These are phyloP conservation scores for Didymellaceae sp. DNA, from an alignment of 2,329 filamentous ascomycete species.

Conservation along the genomic window DNA sequence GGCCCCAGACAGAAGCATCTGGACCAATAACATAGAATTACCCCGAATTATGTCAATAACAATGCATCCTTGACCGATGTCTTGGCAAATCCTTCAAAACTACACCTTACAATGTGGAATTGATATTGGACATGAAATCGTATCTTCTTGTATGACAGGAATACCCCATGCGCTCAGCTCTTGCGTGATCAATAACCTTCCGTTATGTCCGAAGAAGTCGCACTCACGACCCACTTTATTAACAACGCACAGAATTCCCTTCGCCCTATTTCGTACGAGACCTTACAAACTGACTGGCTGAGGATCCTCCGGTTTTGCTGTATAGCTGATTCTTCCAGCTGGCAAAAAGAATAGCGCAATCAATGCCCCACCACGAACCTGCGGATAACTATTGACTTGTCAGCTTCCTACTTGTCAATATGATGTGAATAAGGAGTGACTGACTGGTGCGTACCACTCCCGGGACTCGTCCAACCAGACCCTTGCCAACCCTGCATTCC, in stretches of 20 bases:
- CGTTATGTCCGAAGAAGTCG: too few species aligned
- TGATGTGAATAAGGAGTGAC: slow-evolving; percentile 4
- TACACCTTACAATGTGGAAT: too few species aligned
- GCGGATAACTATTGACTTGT: slow-evolving; percentile 51
- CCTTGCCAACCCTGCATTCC: slow-evolving; percentile 65
- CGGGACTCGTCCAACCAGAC: slow-evolving; percentile 62
- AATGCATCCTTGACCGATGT: too few species aligned
- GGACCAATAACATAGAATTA: neutral
- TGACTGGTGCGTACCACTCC: slow-evolving; percentile 61
- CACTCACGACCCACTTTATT: neutral
- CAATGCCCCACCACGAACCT: slow-evolving; percentile 58
- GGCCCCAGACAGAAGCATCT: neutral
- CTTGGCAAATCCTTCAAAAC: too few species aligned
- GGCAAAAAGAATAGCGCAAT: slow-evolving; percentile 64
- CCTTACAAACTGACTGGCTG: slow-evolving; percentile 6
- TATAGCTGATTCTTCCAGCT: slow-evolving; percentile 61
- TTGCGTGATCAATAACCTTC: too few species aligned
- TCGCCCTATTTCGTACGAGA: neutral
- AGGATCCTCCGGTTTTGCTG: slow-evolving; percentile 49
- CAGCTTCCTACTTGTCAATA: neutral
- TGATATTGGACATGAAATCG: too few species aligned
- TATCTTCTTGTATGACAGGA: too few species aligned
- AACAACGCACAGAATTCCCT: neutral
- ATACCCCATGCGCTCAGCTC: too few species aligned
- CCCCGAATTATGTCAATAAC: neutral